Evolutionary conservation across 257 asterid genomes (phyloP).

Genomic region (Phtheirospermum japonicum): DNA sequence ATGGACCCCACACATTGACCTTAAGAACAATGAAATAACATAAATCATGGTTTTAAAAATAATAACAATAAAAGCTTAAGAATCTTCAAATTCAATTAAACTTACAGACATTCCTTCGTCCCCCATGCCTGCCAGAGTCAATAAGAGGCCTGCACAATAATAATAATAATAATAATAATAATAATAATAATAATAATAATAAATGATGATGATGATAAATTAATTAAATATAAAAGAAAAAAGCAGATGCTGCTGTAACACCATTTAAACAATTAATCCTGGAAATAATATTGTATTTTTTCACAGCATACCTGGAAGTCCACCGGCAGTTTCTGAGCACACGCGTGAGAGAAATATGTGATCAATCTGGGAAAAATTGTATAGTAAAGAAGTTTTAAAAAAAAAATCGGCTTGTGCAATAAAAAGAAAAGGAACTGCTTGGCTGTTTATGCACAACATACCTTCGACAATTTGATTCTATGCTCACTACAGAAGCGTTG

Average conservation of each 20-base stretch:
- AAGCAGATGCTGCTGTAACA: constrained; percentile 7
- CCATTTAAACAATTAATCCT: background rate
- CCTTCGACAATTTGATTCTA: constrained; percentile 92
- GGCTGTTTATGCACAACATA: constrained; percentile 23
- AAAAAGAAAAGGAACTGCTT: background rate
- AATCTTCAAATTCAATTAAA: constrained; percentile 20
- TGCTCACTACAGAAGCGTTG: constrained; percentile 96
- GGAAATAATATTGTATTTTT: background rate
- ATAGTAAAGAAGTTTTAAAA: background rate
- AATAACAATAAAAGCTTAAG: background rate
- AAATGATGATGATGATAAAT: background rate
- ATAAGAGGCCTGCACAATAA: constrained; percentile 67
- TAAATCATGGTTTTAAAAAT: background rate
- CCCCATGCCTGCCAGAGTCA: constrained; percentile 92
- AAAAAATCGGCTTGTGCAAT: constrained; percentile 1
- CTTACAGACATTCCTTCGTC: constrained; percentile 93
- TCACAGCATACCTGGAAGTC: constrained; percentile 73
- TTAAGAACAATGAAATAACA: constrained; percentile 21
- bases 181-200: background rate
- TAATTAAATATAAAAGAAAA: background rate
- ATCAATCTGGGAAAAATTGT: constrained; percentile 65
- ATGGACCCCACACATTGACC: constrained; percentile 97
- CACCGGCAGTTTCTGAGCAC: constrained; percentile 98
- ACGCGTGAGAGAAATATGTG: constrained; percentile 94
- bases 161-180: background rate